Evolutionary conservation across 225 moss, liverwort and hornwort genomes (phyloP).

Genomic region (Sphagnum contortum): DNA sequence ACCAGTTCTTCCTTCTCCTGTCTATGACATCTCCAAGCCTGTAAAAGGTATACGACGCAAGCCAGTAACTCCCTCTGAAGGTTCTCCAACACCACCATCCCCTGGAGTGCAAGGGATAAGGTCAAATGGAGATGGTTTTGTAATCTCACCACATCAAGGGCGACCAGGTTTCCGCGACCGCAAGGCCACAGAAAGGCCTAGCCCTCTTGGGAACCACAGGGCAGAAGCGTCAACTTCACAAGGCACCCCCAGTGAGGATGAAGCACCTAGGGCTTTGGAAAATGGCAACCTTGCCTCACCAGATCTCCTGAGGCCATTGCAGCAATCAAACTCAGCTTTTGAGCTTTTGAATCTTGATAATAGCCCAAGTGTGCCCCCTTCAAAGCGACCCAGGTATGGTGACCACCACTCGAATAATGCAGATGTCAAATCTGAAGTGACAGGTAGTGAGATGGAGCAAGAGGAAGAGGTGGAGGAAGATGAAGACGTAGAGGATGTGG

Average conservation of each 20-base stretch:
- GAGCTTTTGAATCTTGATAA: conserved; percentile 60
- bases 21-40: conserved; percentile 78
- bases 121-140: conserved; percentile 75
- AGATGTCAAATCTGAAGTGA: conserved; percentile 19
- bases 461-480: conserved; percentile 23
- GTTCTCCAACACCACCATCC: conserved; percentile 25
- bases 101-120: conserved; percentile 48
- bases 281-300: conserved; percentile 52
- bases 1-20: conserved; percentile 49
- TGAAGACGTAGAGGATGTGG: conserved; percentile 54
- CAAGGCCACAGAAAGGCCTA: conserved; percentile 85
- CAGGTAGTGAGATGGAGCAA: conserved; percentile 32
- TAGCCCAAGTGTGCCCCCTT: conserved; percentile 30
- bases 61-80: conserved; percentile 31
- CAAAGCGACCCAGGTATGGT: conserved; percentile 51
- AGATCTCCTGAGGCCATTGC: conserved; percentile 71
- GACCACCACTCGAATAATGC: conserved; percentile 29
- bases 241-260: conserved; percentile 44
- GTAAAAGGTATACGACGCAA: conserved; percentile 72
- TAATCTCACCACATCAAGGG: conserved; percentile 74
- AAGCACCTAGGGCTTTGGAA: conserved; percentile 37
- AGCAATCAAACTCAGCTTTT: conserved; percentile 48
- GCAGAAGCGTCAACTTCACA: conserved; percentile 49
- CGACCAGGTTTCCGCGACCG: conserved; percentile 70
- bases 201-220: conserved; percentile 71